Evolutionary conservation across 441 rosid species (phyloP).

Genomic region (Mallotus repandus): DNA sequence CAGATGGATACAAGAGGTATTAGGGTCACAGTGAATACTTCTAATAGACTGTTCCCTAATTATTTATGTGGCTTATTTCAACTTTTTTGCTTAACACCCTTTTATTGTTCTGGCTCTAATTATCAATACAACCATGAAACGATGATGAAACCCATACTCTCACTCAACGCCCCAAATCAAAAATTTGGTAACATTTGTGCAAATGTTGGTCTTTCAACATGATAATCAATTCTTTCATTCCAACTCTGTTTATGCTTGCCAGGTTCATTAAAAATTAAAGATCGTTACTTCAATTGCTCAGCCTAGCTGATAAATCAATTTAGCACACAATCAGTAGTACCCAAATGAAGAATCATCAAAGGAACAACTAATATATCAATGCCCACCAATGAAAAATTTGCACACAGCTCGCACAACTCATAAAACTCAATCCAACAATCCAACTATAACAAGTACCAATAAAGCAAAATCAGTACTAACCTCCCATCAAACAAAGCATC

Average conservation of each 20-base stretch:
- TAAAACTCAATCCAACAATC: conserved; percentile 4
- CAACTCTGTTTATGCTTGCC: background rate
- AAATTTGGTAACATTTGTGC: background rate
- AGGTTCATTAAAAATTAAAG: background rate
- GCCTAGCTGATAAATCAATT: background rate
- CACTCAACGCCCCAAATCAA: conserved; percentile 1
- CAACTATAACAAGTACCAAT: background rate
- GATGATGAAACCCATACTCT: background rate
- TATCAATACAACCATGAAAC: background rate
- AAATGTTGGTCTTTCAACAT: background rate
- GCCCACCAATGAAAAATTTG: background rate
- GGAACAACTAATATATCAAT: background rate
- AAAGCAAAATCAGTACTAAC: conserved; percentile 31
- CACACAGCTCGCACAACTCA: background rate
- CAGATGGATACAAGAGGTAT: background rate
- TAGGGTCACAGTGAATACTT: background rate
- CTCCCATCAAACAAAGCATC: conserved; percentile 89
- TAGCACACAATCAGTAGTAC: background rate
- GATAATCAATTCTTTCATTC: background rate
- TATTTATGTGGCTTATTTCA: background rate
- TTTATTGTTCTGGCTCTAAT: background rate
- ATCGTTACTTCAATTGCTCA: conserved; percentile 8
- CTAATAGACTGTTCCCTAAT: background rate
- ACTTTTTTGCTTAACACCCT: background rate
- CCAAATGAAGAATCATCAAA: background rate